phyloP scores from a whole-genome alignment of 768 basidiomycete species.

The Royoungia palumana region DNA sequence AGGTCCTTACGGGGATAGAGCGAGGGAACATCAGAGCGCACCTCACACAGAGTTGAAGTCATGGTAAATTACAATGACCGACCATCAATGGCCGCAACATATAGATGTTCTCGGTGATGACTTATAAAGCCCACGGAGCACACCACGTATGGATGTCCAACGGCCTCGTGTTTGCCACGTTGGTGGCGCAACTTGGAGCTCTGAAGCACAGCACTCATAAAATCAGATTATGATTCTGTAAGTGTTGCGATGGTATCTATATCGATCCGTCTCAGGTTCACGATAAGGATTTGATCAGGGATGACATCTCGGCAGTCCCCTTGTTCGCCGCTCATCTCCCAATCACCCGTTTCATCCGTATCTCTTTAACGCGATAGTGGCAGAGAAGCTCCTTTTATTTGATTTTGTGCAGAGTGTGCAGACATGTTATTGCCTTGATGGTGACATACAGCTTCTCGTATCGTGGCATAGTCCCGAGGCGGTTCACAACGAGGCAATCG shows the following conservation, averaged over 20 bases:
- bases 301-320: not conserved
- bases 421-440: conserved; percentile 29
- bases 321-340: not conserved
- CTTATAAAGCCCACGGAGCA: conserved; percentile 7
- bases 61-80: conserved; percentile 20
- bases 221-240: conserved; percentile 1
- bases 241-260: conserved; percentile 5
- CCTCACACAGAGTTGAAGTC: conserved; percentile 30
- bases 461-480: conserved; percentile 17
- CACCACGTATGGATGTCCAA: conserved; percentile 2
- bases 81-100: conserved; percentile 5
- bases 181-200: conserved; percentile 11
- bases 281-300: conserved; percentile 18
- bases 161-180: conserved; percentile 28
- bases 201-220: conserved; percentile 3
- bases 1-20: conserved; percentile 3
- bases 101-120: conserved; percentile 3
- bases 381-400: conserved; percentile 27
- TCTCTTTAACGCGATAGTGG: conserved; percentile 16
- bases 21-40: conserved; percentile 13
- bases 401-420: conserved; percentile 17
- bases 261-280: conserved; percentile 7
- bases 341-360: conserved; percentile 13
- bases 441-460: conserved; percentile 16
- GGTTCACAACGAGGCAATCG: conserved; percentile 27